A percentile compares a stretch with the other conserved stretches of the same genome.
These are phyloP conservation scores for Rhododendron vialii DNA, from an alignment of 148 eudicot species.

Conservation along the genomic window DNA sequence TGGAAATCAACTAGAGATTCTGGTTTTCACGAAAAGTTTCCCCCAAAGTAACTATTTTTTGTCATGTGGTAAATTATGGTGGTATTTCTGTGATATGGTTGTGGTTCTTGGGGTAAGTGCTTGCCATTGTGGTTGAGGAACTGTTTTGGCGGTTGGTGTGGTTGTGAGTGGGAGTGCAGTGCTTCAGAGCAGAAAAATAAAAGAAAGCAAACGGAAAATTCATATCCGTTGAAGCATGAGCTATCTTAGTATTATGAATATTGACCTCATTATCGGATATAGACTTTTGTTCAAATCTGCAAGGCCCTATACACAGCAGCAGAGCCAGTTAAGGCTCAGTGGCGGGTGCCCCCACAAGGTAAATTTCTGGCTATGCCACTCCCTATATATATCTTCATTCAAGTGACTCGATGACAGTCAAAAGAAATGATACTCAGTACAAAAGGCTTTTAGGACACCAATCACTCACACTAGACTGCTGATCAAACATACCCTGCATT, in stretches of 20 bases:
- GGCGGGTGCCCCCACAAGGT: neutral
- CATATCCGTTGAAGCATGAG: neutral
- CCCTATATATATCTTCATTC: neutral
- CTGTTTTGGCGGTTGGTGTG: neutral
- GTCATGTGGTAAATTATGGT: neutral
- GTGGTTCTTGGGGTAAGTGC: neutral
- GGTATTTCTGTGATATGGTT: neutral
- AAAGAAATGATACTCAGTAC: neutral
- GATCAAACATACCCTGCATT: neutral
- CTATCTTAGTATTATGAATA: neutral
- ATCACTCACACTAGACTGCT: neutral
- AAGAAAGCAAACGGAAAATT: neutral
- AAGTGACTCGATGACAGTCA: neutral
- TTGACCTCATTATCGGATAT: neutral
- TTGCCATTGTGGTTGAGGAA: neutral
- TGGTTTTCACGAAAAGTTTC: neutral
- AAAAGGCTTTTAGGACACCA: neutral
- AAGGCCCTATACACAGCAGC: neutral
- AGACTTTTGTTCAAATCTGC: neutral
- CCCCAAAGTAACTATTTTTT: neutral
- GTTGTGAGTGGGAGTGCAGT: neutral
- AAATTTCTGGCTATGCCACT: neutral
- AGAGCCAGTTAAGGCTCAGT: too few species aligned
- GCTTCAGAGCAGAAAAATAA: neutral
- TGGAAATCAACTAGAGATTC: neutral